Percentiles rank a stretch among this genome's conserved stretches.
phyloP scores from a whole-genome alignment of 371 early-diverging fungal species.

The Mycotypha africana region DNA sequence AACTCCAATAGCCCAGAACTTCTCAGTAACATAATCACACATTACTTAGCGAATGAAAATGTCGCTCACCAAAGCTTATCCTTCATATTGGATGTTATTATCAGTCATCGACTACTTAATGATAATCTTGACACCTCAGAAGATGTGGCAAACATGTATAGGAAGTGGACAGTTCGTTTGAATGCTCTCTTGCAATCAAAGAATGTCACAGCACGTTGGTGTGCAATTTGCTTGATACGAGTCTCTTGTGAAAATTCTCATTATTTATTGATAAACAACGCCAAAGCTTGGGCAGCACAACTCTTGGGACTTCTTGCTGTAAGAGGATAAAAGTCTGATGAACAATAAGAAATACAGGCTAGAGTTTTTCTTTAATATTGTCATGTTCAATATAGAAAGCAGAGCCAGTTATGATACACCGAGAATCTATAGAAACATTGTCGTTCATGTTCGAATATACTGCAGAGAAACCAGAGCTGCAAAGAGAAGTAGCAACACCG shows the following conservation, averaged over 20 bases:
- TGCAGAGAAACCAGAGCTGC: conserved; percentile 47
- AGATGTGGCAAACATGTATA: conserved; percentile 23
- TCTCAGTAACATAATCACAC: conserved; percentile 11
- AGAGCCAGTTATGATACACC: conserved; percentile 33
- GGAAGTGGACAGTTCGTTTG: conserved; percentile 54
- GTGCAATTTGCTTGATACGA: conserved; percentile 45
- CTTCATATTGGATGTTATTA: conserved; percentile 43
- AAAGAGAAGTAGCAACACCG: conserved; percentile 52
- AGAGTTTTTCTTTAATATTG: not conserved
- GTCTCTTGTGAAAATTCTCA: conserved; percentile 50
- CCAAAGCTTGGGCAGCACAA: conserved; percentile 36
- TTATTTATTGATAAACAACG: conserved; percentile 31
- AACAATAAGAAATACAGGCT: too few relatives aligned
- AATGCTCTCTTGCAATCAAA: conserved; percentile 56
- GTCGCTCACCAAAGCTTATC: conserved; percentile 25
- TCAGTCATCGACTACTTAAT: conserved; percentile 36
- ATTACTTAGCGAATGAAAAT: conserved; percentile 23
- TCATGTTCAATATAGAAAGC: conserved; percentile 41
- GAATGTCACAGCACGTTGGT: conserved; percentile 46
- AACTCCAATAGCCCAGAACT: too few relatives aligned
- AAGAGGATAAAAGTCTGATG: not conserved
- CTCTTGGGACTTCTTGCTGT: conserved; percentile 34
- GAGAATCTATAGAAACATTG: conserved; percentile 40
- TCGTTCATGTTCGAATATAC: conserved; percentile 46
- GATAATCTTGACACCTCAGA: conserved; percentile 14